Percentiles rank a stretch among this genome's conserved stretches.
Conservation (phyloP, 768 basidiomycete genomes). For the Dioszegia aurantiaca region DNA sequence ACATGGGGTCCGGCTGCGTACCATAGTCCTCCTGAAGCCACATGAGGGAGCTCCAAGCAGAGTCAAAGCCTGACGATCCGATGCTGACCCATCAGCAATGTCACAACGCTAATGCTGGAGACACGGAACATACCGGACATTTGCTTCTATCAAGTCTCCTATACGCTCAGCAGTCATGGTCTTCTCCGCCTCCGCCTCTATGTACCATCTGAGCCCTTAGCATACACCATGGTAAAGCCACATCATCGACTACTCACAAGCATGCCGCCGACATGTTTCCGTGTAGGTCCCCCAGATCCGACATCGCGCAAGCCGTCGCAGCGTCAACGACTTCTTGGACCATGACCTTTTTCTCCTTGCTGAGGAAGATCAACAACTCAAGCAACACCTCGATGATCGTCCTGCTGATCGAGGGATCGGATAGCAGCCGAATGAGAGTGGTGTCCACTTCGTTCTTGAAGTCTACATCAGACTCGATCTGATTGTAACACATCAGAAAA, state of each 20-base stretch:
- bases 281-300: constrained; percentile 32
- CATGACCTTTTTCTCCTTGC: constrained; percentile 33
- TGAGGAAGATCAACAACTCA: constrained; percentile 38
- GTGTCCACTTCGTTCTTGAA: constrained; percentile 35
- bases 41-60: constrained; percentile 41
- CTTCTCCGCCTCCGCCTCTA: constrained; percentile 31
- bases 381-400: constrained; percentile 32
- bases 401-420: constrained; percentile 18
- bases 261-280: constrained; percentile 31
- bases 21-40: constrained; percentile 41
- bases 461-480: constrained; percentile 18
- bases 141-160: constrained; percentile 35
- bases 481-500: constrained; percentile 40
- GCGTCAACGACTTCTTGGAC: constrained; percentile 24
- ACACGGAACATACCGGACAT: constrained; percentile 20
- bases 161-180: constrained; percentile 30
- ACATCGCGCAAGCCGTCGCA: constrained; percentile 34
- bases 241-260: no score
- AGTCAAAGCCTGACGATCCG: constrained; percentile 29
- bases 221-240: neutral
- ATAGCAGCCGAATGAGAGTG: constrained; percentile 22
- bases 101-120: neutral
- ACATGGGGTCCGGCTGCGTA: constrained; percentile 34
- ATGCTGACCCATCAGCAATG: constrained; percentile 1
- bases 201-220: constrained; percentile 30